Evolutionary conservation across 768 basidiomycete species (phyloP).

Genomic region (Tricholoma sp.): DNA sequence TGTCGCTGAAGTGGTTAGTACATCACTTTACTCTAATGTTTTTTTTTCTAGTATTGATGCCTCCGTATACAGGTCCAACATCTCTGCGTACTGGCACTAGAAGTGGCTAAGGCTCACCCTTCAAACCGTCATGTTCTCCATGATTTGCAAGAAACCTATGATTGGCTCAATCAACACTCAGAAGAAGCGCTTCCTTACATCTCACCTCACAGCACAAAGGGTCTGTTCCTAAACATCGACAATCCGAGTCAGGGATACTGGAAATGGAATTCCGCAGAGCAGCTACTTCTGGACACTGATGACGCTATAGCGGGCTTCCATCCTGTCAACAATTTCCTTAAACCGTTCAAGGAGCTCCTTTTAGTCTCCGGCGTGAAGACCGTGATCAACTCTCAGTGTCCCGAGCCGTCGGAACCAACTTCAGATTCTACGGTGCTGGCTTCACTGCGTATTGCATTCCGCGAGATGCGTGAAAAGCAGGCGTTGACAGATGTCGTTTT

Average conservation of each 20-base stretch:
- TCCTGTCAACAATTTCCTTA: conserved; percentile 30
- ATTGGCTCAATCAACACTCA: conserved; percentile 32
- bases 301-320: conserved; percentile 24
- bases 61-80: conserved; percentile 32
- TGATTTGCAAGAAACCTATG: conserved; percentile 39
- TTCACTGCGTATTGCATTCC: conserved; percentile 18
- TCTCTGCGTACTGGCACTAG: conserved; percentile 27
- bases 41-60: neutral
- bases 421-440: conserved; percentile 17
- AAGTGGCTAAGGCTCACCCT: conserved; percentile 21
- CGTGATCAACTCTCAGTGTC: conserved; percentile 13
- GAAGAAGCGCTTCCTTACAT: conserved; percentile 15
- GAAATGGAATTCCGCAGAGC: conserved; percentile 33
- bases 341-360: conserved; percentile 27
- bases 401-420: conserved; percentile 11
- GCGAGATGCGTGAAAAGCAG: conserved; percentile 27
- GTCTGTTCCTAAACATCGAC: conserved; percentile 43
- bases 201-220: conserved; percentile 15
- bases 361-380: conserved; percentile 26
- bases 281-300: conserved; percentile 32
- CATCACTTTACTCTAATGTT: neutral
- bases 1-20: conserved; percentile 38
- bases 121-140: conserved; percentile 23
- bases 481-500: conserved; percentile 36
- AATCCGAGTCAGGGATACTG: conserved; percentile 30